Conservation (phyloP, 331 rosid genomes). For the Arachis monticola region DNA sequence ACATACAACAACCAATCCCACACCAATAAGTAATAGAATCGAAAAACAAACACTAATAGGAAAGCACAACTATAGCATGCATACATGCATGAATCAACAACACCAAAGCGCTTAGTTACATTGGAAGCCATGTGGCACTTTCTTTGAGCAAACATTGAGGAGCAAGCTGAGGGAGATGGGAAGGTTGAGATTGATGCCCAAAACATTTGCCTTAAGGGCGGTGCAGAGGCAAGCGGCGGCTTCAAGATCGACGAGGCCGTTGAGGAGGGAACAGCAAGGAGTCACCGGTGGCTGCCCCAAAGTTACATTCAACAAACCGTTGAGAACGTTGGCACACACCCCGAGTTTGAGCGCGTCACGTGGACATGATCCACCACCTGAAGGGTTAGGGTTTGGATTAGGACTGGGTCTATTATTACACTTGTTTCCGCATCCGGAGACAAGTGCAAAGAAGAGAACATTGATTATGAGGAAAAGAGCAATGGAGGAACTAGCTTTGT, state of each 20-base stretch:
- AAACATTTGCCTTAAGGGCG: constrained; percentile 28
- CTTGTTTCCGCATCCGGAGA: constrained; percentile 47
- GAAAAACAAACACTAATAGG: background rate
- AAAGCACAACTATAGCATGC: background rate
- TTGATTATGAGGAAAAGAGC: constrained; percentile 63
- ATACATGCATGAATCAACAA: too few relatives aligned
- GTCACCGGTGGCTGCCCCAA: constrained; percentile 69
- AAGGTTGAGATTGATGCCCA: too few relatives aligned
- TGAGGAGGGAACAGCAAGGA: constrained; percentile 72
- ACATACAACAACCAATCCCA: constrained; percentile 6
- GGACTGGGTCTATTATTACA: constrained; percentile 33
- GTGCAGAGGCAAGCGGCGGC: constrained; percentile 89
- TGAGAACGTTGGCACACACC: constrained; percentile 64
- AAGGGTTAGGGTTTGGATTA: background rate
- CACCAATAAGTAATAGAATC: background rate
- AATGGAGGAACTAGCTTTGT: constrained; percentile 47
- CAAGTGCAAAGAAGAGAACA: constrained; percentile 63
- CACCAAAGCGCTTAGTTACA: constrained; percentile 47
- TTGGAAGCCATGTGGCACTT: constrained; percentile 47
- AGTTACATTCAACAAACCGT: constrained; percentile 53
- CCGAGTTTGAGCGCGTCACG: constrained; percentile 40
- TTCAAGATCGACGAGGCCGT: constrained; percentile 80
- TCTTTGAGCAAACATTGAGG: too few relatives aligned
- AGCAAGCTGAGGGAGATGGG: too few relatives aligned
- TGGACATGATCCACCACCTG: constrained; percentile 48